Conservation (phyloP, 2,329 filamentous ascomycete species). For the Botrytis medusae region DNA sequence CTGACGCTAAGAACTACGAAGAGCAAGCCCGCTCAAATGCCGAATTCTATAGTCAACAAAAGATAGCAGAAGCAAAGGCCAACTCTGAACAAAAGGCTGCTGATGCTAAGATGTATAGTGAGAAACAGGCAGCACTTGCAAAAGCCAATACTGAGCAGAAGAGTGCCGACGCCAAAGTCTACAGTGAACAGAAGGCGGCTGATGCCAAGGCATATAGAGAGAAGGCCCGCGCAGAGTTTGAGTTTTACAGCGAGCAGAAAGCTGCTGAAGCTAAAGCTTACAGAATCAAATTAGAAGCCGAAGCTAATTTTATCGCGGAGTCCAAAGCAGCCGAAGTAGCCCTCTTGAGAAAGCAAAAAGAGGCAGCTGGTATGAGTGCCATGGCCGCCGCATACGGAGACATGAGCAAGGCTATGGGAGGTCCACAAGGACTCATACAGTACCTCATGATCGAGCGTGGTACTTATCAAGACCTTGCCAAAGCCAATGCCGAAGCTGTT, state of each 20-base stretch:
- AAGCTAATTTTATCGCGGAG: slow-evolving; percentile 43
- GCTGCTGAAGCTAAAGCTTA: slow-evolving; percentile 53
- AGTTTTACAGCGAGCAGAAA: slow-evolving; percentile 49
- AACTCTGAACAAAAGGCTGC: slow-evolving; percentile 52
- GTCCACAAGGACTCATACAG: slow-evolving; percentile 74
- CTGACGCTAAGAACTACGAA: slow-evolving; percentile 65
- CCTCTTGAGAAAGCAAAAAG: slow-evolving; percentile 62
- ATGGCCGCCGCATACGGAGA: slow-evolving; percentile 80
- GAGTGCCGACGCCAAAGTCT: slow-evolving; percentile 48
- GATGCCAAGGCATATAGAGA: slow-evolving; percentile 50
- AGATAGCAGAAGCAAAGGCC: not conserved
- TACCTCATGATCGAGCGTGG: slow-evolving; percentile 87
- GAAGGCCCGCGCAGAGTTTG: slow-evolving; percentile 10
- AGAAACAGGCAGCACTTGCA: slow-evolving; percentile 46
- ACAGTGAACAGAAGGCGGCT: slow-evolving; percentile 50
- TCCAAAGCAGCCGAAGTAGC: slow-evolving; percentile 57
- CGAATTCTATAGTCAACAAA: slow-evolving; percentile 33
- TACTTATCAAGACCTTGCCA: slow-evolving; percentile 73
- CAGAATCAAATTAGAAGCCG: slow-evolving; percentile 46
- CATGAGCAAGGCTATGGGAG: slow-evolving; percentile 71
- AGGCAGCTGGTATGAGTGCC: slow-evolving; percentile 73
- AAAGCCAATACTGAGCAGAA: slow-evolving; percentile 18
- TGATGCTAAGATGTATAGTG: slow-evolving; percentile 64
- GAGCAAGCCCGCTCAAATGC: slow-evolving; percentile 60
- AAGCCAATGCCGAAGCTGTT: slow-evolving; percentile 75